Base-by-base conservation (phyloP, 805 yeast species). In the Blastobotrys mokoenaii region DNA sequence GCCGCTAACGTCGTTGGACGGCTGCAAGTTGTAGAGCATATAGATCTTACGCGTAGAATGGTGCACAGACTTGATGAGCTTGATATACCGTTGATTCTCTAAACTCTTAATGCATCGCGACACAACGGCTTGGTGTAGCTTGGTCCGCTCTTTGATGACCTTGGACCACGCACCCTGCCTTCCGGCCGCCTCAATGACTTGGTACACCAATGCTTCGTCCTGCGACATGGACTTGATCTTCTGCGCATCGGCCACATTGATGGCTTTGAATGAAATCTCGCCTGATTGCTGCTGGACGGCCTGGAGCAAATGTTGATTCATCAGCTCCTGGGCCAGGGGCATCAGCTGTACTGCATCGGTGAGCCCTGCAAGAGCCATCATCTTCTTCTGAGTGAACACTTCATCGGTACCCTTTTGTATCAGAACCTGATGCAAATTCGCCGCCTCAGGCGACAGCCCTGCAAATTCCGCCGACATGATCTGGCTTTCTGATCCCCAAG, bases 101-200 rank as follows among this genome's bases (percentile, higher is more conserved):
- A 89, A 66, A 17, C 82, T 68, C 59, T 89, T 89, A 58, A 89
- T 68, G 58, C 95, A 84, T 59, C 94, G 74, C 39, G 76, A 71
- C 9, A 89, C 95, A n/a, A 89, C 82, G 60, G 86, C 94, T 57
- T 87, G 95, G 62, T 89, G 96, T 49, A 89, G 67, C 57, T 88
- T 88, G 11, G 96, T 84, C 58, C 82, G 80, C 9, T 89, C 86
- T 60, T 85, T 85, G 54, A 89, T 77, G 7, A 95, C 85, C 65
- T 86, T 87, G 10, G 95, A 84, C 97, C 97, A 89, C 44, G 89
- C 87, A 38, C 97, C 97, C 65, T 89, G 97, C 63, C 97, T 72
- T 3, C 93, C 95, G 6, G 94, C 76, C 0, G 95, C 94, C 58
- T 86, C 95, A 51, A 90, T 90, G 58, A 88, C 82, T 1, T 93